These are phyloP conservation scores for Sugiyamaella novakii DNA, from an alignment of 1,139 yeast genomes.

Conservation along the genomic window DNA sequence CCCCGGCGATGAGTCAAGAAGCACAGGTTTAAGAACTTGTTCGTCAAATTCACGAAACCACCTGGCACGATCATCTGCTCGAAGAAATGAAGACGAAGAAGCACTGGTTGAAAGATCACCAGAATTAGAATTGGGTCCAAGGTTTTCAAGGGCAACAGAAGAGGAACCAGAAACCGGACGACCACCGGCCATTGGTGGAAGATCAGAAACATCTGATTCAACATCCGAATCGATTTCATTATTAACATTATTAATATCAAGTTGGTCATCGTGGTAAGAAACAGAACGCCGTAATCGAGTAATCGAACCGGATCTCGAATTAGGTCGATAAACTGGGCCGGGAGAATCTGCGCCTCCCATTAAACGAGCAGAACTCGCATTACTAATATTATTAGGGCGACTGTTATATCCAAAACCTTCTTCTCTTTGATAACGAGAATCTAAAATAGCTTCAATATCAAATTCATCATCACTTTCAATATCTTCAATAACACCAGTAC, in stretches of 20 bases:
- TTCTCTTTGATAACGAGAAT: constrained; percentile 18
- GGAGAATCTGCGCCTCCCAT: constrained; percentile 6
- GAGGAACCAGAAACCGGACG: constrained; percentile 20
- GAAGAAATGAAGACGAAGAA: constrained; percentile 34
- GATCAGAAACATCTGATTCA: constrained; percentile 38
- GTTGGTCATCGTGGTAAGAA: constrained; percentile 32
- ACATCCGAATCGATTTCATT: constrained; percentile 27
- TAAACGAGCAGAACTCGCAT: background rate
- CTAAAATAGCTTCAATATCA: constrained; percentile 75
- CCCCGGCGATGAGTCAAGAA: constrained; percentile 57
- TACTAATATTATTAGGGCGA: background rate
- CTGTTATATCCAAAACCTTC: constrained; percentile 5
- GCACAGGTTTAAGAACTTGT: constrained; percentile 92
- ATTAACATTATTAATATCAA: constrained; percentile 10
- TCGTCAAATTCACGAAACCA: constrained; percentile 96
- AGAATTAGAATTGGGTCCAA: constrained; percentile 15
- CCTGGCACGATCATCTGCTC: constrained; percentile 74
- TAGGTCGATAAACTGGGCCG: constrained; percentile 3
- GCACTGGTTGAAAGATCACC: constrained; percentile 15
- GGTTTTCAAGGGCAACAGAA: constrained; percentile 25
- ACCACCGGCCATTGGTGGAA: constrained; percentile 39
- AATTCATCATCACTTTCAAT: constrained; percentile 89
- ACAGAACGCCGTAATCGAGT: constrained; percentile 30
- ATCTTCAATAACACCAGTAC: constrained; percentile 86
- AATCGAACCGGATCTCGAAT: constrained; percentile 18